Evolutionary conservation across 257 asterid species (phyloP), one percentile per base, ranked within the genome.

Genomic region (Ilex aquifolium): DNA sequence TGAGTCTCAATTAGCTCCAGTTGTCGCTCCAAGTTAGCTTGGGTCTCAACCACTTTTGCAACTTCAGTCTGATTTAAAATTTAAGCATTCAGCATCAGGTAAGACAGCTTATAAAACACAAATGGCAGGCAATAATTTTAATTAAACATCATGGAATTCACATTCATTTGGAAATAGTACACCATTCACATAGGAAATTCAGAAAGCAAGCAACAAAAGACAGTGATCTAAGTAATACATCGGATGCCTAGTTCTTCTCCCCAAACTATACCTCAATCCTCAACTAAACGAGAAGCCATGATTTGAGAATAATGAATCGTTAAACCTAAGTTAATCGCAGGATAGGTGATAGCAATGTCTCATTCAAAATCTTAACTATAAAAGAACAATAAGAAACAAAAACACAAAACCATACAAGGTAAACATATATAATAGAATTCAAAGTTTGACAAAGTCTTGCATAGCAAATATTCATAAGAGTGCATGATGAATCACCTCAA

Each of bases 1-100:
- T 93, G 96, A 62, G 99, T 93, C 82, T 87, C 97, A 71, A 93
- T 84, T 17, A 93, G 85, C 82, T 93, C 99, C 74, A 93, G 83
- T 61, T 82, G 95, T 73, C 95, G 83, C 84, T 90, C 97, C 78
- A 93, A 72, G 72, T 75, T 79, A 60, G 82, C 80, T 74, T 92
- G 97, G 54, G 91, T 85, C 70, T 82, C 96, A 64, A 87, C 96
- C 65, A 90, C 95, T 69, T 90, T 90, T 42, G 97, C 95, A 67
- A 93, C 97, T 78, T 92, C 96, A 66, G 86, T 85, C 97, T 87
- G 80, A 62, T 7, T 15, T 31, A 66, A 62, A 74, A 65, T 64
- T 50, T 62, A 59, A 66, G 69, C 40, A 54, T 44, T 31, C 57
- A 29, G 14, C 61, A 13, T 36, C 27, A 51, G 29, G 29, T 12